phyloP scores from a whole-genome alignment of 805 yeast genomes.

The Wickerhamiella sorbophila region DNA sequence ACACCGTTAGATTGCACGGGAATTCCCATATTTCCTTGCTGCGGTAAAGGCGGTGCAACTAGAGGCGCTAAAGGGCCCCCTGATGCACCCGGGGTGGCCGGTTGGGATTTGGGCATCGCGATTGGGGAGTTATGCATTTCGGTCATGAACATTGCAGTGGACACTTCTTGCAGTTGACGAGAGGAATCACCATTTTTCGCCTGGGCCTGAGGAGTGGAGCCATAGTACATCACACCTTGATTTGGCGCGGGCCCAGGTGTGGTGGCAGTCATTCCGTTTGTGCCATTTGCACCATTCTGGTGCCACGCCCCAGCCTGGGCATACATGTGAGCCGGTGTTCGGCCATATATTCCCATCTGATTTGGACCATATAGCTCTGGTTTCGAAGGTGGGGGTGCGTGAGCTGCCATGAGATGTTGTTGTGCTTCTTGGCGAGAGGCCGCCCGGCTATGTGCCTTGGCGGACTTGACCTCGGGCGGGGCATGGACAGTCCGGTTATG shows the following conservation, averaged over 20 bases:
- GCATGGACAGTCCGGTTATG: slow-evolving; percentile 65
- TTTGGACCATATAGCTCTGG: background rate
- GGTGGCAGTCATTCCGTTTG: background rate
- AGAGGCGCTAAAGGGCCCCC: no score
- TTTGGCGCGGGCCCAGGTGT: background rate
- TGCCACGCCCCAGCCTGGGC: background rate
- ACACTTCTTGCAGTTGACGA: slow-evolving; percentile 8
- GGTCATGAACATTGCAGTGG: slow-evolving; percentile 11
- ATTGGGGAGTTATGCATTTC: slow-evolving; percentile 4
- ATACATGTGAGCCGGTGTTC: background rate
- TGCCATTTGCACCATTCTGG: background rate
- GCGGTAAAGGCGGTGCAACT: no score
- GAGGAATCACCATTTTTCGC: slow-evolving; percentile 5
- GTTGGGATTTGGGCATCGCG: slow-evolving; percentile 1
- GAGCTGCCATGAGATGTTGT: slow-evolving; percentile 3
- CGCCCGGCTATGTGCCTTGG: slow-evolving; percentile 1
- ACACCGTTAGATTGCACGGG: no score
- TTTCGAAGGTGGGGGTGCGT: background rate
- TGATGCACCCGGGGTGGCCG: slow-evolving; percentile 5
- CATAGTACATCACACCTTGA: background rate
- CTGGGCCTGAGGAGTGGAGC: background rate
- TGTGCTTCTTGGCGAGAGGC: slow-evolving; percentile 1
- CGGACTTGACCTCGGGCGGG: slow-evolving; percentile 1
- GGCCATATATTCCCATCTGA: background rate
- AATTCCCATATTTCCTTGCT: no score